Evolutionary conservation across 2,329 filamentous ascomycete genomes (phyloP).

Genomic region (Trichophyton benhamiae): DNA sequence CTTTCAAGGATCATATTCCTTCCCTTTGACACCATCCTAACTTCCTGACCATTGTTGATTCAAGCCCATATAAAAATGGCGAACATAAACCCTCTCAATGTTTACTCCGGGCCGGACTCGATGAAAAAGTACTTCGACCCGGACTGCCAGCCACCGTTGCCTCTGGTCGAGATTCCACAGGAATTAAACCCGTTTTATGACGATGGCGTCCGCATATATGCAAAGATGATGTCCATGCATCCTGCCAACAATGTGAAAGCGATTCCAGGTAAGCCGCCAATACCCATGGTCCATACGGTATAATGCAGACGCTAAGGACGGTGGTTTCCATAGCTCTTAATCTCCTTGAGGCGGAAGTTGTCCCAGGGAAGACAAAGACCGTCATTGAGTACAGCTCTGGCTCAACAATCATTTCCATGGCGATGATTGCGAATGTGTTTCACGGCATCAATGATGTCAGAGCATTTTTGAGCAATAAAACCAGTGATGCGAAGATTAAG

Average conservation of each 20-base stretch:
- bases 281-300: not conserved
- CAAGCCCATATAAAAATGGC: constrained; percentile 13
- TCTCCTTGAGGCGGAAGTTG: constrained; percentile 14
- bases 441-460: constrained; percentile 41
- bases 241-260: constrained; percentile 55
- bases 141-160: constrained; percentile 45
- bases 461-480: constrained; percentile 50
- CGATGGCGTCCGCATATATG: constrained; percentile 51
- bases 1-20: not conserved
- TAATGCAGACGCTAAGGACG: not conserved
- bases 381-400: constrained; percentile 52
- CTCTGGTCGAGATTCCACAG: constrained; percentile 49
- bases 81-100: constrained; percentile 31
- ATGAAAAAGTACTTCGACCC: constrained; percentile 49
- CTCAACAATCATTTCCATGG: constrained; percentile 50
- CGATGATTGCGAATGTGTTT: constrained; percentile 41
- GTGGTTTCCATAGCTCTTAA: not conserved
- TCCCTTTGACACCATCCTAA: too few relatives aligned
- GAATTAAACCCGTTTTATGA: constrained; percentile 45
- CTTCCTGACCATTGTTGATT: not conserved
- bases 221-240: constrained; percentile 54
- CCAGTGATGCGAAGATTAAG: constrained; percentile 40
- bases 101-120: constrained; percentile 47
- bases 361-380: constrained; percentile 30
- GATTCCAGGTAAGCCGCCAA: constrained; percentile 33